Percentiles rank a stretch among this genome's conserved stretches.
Evolutionary conservation across 1,284 basidiomycete genomes (phyloP).

Genomic region (Ustanciosporium gigantosporum): DNA sequence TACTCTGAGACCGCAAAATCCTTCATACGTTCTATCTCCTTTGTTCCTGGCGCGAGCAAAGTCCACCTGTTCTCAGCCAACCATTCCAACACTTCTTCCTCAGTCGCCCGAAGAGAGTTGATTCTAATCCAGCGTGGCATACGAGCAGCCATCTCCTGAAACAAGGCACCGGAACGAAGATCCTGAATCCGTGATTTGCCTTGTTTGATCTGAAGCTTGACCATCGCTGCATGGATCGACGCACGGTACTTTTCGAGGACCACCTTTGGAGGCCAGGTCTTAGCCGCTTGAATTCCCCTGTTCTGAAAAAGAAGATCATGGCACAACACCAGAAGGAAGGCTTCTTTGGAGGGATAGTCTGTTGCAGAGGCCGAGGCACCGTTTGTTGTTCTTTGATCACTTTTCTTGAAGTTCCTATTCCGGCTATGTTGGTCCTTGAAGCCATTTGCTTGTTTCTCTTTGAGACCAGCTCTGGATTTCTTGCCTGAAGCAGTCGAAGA

Average conservation of each 20-base stretch:
- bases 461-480: neutral
- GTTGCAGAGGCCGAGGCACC: neutral
- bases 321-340: constrained; percentile 48
- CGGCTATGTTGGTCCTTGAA: too few relatives aligned
- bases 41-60: neutral
- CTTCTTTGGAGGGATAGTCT: constrained; percentile 13
- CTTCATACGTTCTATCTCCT: constrained; percentile 39
- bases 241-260: constrained; percentile 73
- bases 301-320: constrained; percentile 53
- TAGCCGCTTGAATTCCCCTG: constrained; percentile 48
- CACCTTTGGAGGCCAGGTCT: constrained; percentile 50
- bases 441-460: neutral
- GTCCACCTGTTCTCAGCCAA: constrained; percentile 63
- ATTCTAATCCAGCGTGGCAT: constrained; percentile 57
- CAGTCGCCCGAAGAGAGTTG: constrained; percentile 30
- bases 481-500: neutral
- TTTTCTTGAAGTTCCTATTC: neutral
- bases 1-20: constrained; percentile 64
- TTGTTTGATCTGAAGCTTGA: constrained; percentile 74
- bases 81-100: constrained; percentile 67
- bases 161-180: constrained; percentile 41
- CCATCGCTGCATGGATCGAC: constrained; percentile 80
- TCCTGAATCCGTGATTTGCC: constrained; percentile 43
- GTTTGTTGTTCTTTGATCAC: neutral
- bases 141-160: constrained; percentile 30